phyloP scores from a whole-genome alignment of 1,139 yeast species.

The Candida sojae region DNA sequence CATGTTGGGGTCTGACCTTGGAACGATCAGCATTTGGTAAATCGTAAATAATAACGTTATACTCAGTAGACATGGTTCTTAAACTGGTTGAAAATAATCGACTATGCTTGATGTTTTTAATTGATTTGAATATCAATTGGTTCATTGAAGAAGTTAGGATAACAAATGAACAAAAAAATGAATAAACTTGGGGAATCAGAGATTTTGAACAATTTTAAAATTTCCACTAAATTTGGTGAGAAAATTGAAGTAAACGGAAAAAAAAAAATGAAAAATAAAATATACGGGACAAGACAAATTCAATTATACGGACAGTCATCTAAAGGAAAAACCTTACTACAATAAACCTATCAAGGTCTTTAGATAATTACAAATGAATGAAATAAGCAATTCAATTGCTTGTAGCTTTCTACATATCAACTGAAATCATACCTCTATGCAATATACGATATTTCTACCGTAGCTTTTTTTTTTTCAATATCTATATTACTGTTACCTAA shows the following conservation, averaged over 20 bases:
- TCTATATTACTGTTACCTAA: not conserved
- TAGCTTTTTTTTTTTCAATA: too few relatives aligned
- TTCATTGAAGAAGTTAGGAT: conserved; percentile 2
- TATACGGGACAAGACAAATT: not conserved
- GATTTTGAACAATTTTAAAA: too few relatives aligned
- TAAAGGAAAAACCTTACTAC: too few relatives aligned
- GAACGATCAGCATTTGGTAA: conserved; percentile 64
- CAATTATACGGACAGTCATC: too few relatives aligned
- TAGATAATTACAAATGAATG: too few relatives aligned
- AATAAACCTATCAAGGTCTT: too few relatives aligned
- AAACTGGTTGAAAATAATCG: conserved; percentile 8
- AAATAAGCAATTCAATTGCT: too few relatives aligned
- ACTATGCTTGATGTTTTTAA: not conserved
- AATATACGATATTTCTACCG: too few relatives aligned
- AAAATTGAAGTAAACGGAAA: not conserved
- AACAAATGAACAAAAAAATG: not conserved
- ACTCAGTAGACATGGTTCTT: conserved; percentile 40
- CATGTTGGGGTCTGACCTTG: conserved; percentile 57
- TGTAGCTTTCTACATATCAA: too few relatives aligned
- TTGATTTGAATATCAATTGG: not conserved
- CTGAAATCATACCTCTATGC: too few relatives aligned
- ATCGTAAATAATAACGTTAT: conserved; percentile 73
- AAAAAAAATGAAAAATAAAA: not conserved
- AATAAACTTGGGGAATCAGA: not conserved
- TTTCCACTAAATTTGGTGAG: not conserved